Conservation (phyloP, 768 basidiomycete species). For the Lanmaoa rubissima region DNA sequence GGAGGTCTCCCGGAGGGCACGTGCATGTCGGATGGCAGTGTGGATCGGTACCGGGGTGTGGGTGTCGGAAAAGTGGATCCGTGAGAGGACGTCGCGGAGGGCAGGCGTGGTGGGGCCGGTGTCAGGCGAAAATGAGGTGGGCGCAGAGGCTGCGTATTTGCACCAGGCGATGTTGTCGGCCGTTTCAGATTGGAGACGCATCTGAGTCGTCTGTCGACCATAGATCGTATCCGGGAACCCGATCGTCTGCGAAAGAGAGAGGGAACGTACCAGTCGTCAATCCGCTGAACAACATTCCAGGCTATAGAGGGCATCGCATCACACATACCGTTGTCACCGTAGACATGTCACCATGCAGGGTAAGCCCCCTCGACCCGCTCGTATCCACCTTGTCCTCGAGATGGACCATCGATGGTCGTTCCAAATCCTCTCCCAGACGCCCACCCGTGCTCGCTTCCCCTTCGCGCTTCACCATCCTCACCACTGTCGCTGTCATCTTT, state of each 20-base stretch:
- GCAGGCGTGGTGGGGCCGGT: background rate
- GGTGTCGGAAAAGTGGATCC: constrained; percentile 61
- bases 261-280: background rate
- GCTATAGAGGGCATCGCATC: background rate
- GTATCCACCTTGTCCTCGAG: constrained; percentile 4
- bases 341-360: background rate
- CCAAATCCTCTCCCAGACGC: constrained; percentile 9
- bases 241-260: constrained; percentile 16
- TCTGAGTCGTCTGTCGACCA: constrained; percentile 59
- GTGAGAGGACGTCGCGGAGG: constrained; percentile 41
- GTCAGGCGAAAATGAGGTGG: no score
- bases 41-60: constrained; percentile 60
- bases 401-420: constrained; percentile 26
- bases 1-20: constrained; percentile 21
- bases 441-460: constrained; percentile 14
- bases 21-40: constrained; percentile 48
- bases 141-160: constrained; percentile 44
- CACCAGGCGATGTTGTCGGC: constrained; percentile 81
- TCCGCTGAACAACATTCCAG: background rate
- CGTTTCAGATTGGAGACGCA: constrained; percentile 72
- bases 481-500: constrained; percentile 68
- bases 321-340: constrained; percentile 10
- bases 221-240: constrained; percentile 71
- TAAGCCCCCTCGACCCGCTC: background rate
- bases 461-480: constrained; percentile 59